Conservation (phyloP, 257 asterid species). For the Lycium ferocissimum region DNA sequence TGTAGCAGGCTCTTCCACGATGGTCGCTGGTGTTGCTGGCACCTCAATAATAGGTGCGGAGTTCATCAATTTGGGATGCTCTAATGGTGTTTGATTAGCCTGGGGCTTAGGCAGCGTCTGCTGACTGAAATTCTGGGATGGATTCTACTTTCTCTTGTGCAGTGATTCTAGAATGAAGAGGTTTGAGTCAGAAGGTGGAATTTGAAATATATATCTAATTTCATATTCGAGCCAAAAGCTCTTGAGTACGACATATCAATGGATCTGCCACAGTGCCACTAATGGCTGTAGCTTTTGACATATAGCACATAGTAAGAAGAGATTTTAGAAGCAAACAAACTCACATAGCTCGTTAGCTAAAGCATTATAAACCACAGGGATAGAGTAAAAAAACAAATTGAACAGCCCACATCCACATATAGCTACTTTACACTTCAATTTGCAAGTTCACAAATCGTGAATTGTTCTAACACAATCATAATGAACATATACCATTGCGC, state of each 20-base stretch:
- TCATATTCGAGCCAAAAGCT: not conserved
- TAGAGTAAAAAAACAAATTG: not conserved
- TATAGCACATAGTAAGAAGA: not conserved
- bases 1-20: constrained; percentile 69
- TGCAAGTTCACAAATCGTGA: not conserved
- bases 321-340: not conserved
- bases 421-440: not conserved
- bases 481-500: not conserved
- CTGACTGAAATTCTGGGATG: constrained; percentile 46
- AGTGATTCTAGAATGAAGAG: not conserved
- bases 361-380: not conserved
- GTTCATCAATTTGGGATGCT: constrained; percentile 43
- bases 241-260: not conserved
- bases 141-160: constrained; percentile 55
- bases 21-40: constrained; percentile 54
- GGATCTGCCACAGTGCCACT: not conserved
- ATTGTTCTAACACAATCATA: not conserved
- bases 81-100: constrained; percentile 41
- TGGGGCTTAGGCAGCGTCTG: constrained; percentile 67
- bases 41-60: constrained; percentile 42
- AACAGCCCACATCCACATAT: not conserved
- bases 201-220: not conserved
- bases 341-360: not conserved
- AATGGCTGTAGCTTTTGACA: not conserved
- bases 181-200: not conserved